Conservation (phyloP, 1,284 basidiomycete species). For the Chiua sp. region DNA sequence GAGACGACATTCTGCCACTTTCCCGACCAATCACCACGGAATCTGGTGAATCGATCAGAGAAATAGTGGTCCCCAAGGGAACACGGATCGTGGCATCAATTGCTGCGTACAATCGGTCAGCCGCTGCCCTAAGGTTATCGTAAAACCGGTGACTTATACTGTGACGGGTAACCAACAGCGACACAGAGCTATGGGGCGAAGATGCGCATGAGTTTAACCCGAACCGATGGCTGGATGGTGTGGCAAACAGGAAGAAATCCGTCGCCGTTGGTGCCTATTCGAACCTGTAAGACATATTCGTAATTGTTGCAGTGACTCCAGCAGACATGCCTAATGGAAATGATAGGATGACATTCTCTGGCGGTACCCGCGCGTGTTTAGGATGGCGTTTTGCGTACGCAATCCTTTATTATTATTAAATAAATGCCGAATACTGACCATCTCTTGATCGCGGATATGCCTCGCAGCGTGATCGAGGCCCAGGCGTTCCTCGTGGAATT, state of each 20-base stretch:
- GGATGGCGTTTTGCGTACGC: slow-evolving; percentile 54
- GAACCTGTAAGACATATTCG: slow-evolving; percentile 49
- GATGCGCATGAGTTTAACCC: slow-evolving; percentile 58
- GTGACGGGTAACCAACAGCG: slow-evolving; percentile 26
- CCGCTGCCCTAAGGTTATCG: not conserved
- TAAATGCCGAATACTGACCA: not conserved
- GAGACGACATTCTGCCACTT: slow-evolving; percentile 51
- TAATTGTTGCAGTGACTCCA: not conserved
- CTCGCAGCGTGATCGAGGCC: slow-evolving; percentile 48
- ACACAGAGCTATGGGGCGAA: slow-evolving; percentile 53
- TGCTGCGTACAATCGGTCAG: slow-evolving; percentile 43
- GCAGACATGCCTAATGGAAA: not conserved
- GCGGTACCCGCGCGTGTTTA: slow-evolving; percentile 47
- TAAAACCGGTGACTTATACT: not conserved
- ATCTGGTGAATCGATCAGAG: slow-evolving; percentile 41
- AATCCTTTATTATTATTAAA: not conserved
- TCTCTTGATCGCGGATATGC: not conserved
- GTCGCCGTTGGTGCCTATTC: slow-evolving; percentile 52
- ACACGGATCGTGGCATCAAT: slow-evolving; percentile 40
- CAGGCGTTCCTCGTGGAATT: slow-evolving; percentile 56
- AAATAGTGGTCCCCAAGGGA: slow-evolving; percentile 44
- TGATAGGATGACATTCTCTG: slow-evolving; percentile 48
- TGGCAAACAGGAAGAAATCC: slow-evolving; percentile 38
- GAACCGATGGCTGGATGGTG: slow-evolving; percentile 50
- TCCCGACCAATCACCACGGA: slow-evolving; percentile 44